Percentiles rank a stretch among this genome's conserved stretches.
These are phyloP conservation scores for Tylopilus sp. DNA, from an alignment of 768 basidiomycete species.

Conservation along the genomic window DNA sequence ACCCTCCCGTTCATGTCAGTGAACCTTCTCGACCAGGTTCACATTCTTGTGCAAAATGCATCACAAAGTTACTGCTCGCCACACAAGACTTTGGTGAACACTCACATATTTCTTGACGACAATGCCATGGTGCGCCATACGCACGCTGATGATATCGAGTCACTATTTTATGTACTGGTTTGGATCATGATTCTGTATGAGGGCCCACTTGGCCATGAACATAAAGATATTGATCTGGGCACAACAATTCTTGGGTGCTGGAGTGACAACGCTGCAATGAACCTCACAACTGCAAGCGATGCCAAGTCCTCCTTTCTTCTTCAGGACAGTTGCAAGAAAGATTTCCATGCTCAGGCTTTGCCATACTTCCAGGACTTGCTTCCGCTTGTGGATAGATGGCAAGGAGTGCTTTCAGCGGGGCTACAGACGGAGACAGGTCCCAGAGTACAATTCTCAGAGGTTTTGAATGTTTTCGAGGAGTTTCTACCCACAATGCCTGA, in stretches of 20 bases:
- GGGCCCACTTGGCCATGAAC: neutral
- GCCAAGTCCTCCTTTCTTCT: neutral
- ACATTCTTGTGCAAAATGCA: no score
- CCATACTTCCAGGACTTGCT: neutral
- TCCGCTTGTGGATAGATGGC: neutral
- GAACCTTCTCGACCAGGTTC: neutral
- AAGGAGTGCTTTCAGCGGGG: no score
- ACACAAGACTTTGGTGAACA: no score
- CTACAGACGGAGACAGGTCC: no score
- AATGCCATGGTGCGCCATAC: neutral
- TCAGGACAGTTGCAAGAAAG: neutral
- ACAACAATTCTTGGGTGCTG: neutral
- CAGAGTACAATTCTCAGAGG: no score
- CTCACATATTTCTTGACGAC: neutral
- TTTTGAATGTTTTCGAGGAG: no score
- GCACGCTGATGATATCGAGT: neutral
- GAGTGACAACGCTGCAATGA: neutral
- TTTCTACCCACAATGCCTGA: no score
- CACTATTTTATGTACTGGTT: neutral
- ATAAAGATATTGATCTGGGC: neutral
- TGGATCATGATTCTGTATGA: neutral
- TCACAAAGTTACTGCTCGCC: no score
- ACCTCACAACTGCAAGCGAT: neutral
- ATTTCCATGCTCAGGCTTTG: neutral
- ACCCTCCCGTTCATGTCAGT: neutral